Conservation (phyloP, 2,329 filamentous ascomycete species). For the Fusarium euwallaceae region DNA sequence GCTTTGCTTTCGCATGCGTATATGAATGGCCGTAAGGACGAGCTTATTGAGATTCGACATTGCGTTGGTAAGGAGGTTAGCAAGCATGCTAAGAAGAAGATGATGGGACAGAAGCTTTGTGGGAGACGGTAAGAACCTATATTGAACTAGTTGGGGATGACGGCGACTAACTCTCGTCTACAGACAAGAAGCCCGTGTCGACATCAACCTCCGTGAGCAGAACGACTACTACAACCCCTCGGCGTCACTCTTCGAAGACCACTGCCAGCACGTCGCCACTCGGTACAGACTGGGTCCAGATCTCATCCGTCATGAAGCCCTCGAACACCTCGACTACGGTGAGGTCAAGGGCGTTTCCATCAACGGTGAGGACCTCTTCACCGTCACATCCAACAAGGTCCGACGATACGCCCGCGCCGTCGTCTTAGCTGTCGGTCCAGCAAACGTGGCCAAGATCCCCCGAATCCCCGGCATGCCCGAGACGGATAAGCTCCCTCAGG, state of each 20-base stretch:
- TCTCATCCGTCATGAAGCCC: conserved; percentile 72
- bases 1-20: conserved; percentile 78
- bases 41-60: conserved; percentile 77
- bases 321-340: conserved; percentile 72
- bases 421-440: conserved; percentile 79
- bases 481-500: conserved; percentile 53
- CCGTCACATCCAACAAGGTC: conserved; percentile 68
- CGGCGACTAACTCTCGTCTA: background rate
- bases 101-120: conserved; percentile 48
- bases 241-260: conserved; percentile 70
- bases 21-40: conserved; percentile 68
- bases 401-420: conserved; percentile 71
- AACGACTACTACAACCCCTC: conserved; percentile 79
- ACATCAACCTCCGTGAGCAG: conserved; percentile 75
- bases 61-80: conserved; percentile 85
- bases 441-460: conserved; percentile 68
- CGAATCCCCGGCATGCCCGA: conserved; percentile 51
- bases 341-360: conserved; percentile 59
- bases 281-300: conserved; percentile 62
- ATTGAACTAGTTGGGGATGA: rapidly evolving
- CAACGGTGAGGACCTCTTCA: conserved; percentile 71
- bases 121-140: conserved; percentile 58
- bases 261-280: conserved; percentile 69
- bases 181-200: conserved; percentile 59
- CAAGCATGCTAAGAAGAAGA: conserved; percentile 82